Evolutionary conservation across 306 rosid genomes (phyloP), one percentile per base, ranked within the genome.

Genomic region (Glycine soja): DNA sequence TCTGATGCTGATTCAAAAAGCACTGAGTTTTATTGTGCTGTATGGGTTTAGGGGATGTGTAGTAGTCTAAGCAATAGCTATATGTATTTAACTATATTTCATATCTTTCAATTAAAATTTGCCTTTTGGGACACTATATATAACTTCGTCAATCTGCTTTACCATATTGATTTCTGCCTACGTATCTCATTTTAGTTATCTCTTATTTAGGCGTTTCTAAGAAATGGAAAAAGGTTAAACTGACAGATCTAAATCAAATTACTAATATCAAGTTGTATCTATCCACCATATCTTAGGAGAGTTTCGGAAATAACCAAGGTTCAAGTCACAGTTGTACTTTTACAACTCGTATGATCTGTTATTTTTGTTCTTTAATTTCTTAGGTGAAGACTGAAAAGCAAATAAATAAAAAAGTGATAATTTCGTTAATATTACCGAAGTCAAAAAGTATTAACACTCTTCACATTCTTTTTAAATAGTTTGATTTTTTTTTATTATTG

Each of bases 21-120:
- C 83, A 75, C 70, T 47, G 62, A 61, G 64, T 81, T 74, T 84
- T 75, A 38, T 53, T 75, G 71, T 76, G 81, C 89, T 79, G 91
- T 75, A 43, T 62, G 79, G 61, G 74, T 78, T 78, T 73, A 80
- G 87, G 82, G 86, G 76, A 80, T 70, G 75, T 45, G 79, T 43
- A 74, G 76, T 73, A 82, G 85, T 79, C 70, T 72, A 30, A 67
- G 75, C 67, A 68, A 13, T 63, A 79, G 82, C 62, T 74, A 46
- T 38, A 51, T 72, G 65, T 56, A 65, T 78, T 58, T 57, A 50
- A 9, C 13, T 63, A 56, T 34, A 74, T 68, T 46, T 57, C 53
- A 67, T 45, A 65, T 54, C 69, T 73, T 67, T 48, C 45, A 64
- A 74, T 73, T 14, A 40, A 72, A 72, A 24, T 43, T 52, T 59